Percentiles rank a stretch among this genome's conserved stretches.
Conservation (phyloP, 345 rosid genomes). For the Nephelium lappaceum region DNA sequence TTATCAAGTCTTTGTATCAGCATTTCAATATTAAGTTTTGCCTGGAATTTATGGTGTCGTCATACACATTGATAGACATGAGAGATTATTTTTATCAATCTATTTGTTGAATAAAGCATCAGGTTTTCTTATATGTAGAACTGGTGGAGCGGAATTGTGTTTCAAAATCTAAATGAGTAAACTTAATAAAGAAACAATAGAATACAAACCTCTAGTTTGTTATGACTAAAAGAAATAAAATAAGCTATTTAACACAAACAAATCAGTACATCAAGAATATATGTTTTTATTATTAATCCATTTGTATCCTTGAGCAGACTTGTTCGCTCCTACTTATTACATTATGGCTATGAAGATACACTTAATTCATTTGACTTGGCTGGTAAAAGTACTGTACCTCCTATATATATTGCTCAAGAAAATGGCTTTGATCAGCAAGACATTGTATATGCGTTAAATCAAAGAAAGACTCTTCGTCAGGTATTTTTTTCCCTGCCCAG, state of each 20-base stretch:
- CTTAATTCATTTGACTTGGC: slow-evolving; percentile 85
- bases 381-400: slow-evolving; percentile 69
- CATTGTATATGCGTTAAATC: slow-evolving; percentile 66
- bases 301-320: slow-evolving; percentile 55
- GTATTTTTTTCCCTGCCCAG: slow-evolving; percentile 34
- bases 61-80: too few relatives aligned
- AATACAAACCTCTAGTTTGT: too few relatives aligned
- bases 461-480: slow-evolving; percentile 80
- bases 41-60: not conserved
- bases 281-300: not conserved
- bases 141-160: too few relatives aligned
- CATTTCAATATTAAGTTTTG: not conserved
- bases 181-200: too few relatives aligned
- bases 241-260: too few relatives aligned
- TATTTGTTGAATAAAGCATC: not conserved
- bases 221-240: too few relatives aligned
- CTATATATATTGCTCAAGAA: slow-evolving; percentile 59
- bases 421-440: slow-evolving; percentile 67
- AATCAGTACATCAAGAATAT: too few relatives aligned
- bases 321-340: slow-evolving; percentile 84
- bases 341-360: slow-evolving; percentile 95
- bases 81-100: too few relatives aligned
- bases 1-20: not conserved
- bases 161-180: too few relatives aligned
- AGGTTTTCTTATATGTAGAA: not conserved